Evolutionary conservation across 352 stramenopile species (phyloP).

Genomic region (Elongisporangium undulatum): DNA sequence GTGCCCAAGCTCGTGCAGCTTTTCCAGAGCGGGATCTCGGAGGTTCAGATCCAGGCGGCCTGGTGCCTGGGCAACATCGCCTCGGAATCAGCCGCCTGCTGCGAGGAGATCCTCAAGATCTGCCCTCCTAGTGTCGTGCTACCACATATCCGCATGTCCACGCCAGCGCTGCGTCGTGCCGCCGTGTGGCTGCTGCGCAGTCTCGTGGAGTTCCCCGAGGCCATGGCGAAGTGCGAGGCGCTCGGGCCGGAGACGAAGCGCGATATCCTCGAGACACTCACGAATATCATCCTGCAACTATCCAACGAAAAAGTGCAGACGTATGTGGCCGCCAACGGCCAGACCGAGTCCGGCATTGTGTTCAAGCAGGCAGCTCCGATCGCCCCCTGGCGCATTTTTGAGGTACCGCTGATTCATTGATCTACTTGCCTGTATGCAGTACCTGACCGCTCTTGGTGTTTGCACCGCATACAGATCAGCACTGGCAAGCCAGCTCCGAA

Average conservation of each 20-base stretch:
- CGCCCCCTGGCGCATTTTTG: conserved; percentile 81
- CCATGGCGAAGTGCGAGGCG: conserved; percentile 48
- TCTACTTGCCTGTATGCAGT: neutral
- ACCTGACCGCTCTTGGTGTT: neutral
- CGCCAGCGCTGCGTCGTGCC: conserved; percentile 63
- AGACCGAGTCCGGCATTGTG: conserved; percentile 33
- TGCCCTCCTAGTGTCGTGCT: conserved; percentile 70
- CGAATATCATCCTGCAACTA: conserved; percentile 77
- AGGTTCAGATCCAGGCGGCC: conserved; percentile 84
- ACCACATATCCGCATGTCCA: conserved; percentile 84
- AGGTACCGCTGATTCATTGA: conserved; percentile 22
- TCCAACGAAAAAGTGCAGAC: conserved; percentile 66
- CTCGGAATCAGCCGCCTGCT: conserved; percentile 67
- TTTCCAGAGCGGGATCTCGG: conserved; percentile 83
- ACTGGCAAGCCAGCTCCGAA: conserved; percentile 79
- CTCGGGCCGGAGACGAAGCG: conserved; percentile 50
- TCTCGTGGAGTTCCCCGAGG: conserved; percentile 79
- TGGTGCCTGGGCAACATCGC: conserved; percentile 87
- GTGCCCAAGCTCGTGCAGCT: conserved; percentile 78
- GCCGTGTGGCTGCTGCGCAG: conserved; percentile 82
- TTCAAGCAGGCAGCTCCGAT: conserved; percentile 60
- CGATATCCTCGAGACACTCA: conserved; percentile 69
- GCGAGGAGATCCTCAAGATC: conserved; percentile 63
- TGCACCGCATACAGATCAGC: conserved; percentile 28
- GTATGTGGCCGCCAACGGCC: conserved; percentile 46